These are phyloP conservation scores for Blepharisma japonicum DNA, from an alignment of 73 alveolate species.

Conservation along the genomic window DNA sequence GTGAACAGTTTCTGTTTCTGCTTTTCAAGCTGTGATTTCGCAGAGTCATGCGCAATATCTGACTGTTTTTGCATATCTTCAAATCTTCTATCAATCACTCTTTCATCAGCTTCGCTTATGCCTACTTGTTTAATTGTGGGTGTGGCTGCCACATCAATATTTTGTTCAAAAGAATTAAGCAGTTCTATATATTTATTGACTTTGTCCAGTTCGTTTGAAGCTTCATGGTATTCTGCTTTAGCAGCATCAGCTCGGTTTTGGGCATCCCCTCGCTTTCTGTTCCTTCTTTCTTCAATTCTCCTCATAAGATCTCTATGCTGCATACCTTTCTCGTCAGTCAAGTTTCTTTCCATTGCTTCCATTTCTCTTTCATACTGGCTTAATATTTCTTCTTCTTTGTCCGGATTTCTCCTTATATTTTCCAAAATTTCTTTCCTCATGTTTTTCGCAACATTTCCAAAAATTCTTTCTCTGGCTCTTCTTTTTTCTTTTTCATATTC, in stretches of 20 bases:
- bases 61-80: not conserved
- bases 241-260: not conserved
- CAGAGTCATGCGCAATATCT: not conserved
- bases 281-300: constrained; percentile 1
- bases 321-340: not conserved
- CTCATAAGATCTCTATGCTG: not conserved
- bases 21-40: not conserved
- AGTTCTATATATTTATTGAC: not conserved
- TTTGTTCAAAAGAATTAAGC: not conserved
- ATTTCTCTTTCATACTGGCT: not conserved
- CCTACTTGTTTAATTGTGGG: not conserved
- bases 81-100: not conserved
- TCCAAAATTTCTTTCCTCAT: not conserved
- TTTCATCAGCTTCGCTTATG: not conserved
- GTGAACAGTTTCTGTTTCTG: not conserved
- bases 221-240: not conserved
- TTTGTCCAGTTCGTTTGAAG: not conserved
- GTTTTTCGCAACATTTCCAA: not conserved
- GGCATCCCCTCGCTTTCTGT: not conserved
- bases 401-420: not conserved
- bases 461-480: not conserved
- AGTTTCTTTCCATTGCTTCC: not conserved
- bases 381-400: not conserved
- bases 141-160: not conserved
- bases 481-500: constrained; percentile 1